Base-by-base conservation (phyloP, 2,329 filamentous ascomycete species). In the Tothia fuscella region DNA sequence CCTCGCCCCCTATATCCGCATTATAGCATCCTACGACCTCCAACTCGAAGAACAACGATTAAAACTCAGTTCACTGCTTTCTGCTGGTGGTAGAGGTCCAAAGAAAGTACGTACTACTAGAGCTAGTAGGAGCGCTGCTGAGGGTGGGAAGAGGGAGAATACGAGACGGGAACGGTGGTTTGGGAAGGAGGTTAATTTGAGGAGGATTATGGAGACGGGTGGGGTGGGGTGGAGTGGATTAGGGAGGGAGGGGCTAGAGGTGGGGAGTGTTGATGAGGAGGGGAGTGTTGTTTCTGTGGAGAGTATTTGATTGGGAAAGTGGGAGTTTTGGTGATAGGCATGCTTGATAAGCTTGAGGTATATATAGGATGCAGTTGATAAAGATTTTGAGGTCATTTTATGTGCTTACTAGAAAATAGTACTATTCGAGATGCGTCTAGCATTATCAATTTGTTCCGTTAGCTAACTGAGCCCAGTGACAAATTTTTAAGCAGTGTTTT, bases 1-100 rank as follows among this genome's bases (percentile, higher is more conserved):
- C 48, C 67, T 96, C 2, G 88, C 87, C 0, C 91, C 93, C 0
- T 96, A 85, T 57, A 74, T 96, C n/a, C 82, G 93, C 9, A 71
- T 72, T 28, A 96, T 98, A 46, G 78, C 89, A 2, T 70, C 78
- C 0, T 82, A 80, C 54, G 89, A 96, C 51, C 65, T 76, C 16
- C 70, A 68, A 1, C 70, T 91, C 1, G 80, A 86, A 52, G 67
- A 76, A 46, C 75, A 85, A 48, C 74, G 85, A 9, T 56, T 74
- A 6, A 70, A 71, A 14, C 59, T 83, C 7, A 76, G 75, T 48
- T 76, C 68, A 41, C 58, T 86, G 1, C 60, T 83, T 10, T 76
- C 72, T 40, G 72, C 78, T 47, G 73, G 72, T 5, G 72, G 70
- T 0, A 59, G 58, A 12, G 56, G 55, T 30, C 48, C 52, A 2